Base-by-base conservation (phyloP, 225 moss, liverwort and hornwort species). In the Straminergon stramineum region DNA sequence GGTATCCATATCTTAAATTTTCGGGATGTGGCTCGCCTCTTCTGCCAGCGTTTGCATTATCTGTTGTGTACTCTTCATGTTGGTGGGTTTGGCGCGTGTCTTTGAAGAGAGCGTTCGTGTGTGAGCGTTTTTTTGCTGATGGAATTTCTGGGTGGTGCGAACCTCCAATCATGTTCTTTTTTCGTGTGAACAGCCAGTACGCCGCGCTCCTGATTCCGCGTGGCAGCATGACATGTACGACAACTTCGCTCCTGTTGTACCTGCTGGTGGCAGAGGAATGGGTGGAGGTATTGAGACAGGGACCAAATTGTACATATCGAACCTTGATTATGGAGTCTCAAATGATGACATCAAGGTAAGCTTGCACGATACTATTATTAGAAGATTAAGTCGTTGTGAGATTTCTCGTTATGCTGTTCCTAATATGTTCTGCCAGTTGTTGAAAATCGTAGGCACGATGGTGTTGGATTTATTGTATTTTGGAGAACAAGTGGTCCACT, bases 181-280 rank as follows among this genome's bases (percentile, higher is more conserved):
- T 90, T 78, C 70, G 65, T 92, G 93, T 91, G 94, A 95, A 92
- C 97, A 97, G 98, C 95, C 96, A 92, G 91, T 92, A 65, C 97
- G 96, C 87, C 97, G 97, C 85, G 97, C 96, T 84, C 94, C 97
- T 91, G 97, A 97, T 88, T 90, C 96, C 71, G 91, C 94, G 35
- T 99, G 99, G 99, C 97, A 97, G 95, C 97, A 99, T 94, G 97
- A 99, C 94, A 91, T 97, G 94, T 99, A 95, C 92, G 97, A 99
- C 92, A 93, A 95, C 88, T 97, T 94, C 89, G 91, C 90, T 83
- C 88, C 94, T 88, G 91, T 82, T 63, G 97, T 84, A 84, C 90
- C 91, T 74, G 94, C 91, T 31, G 88, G 94, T 57, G 92, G 91
- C 57, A 94, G 97, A 85, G 90, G 95, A 82, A 68, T 93, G 74